A percentile compares a stretch with the other conserved stretches of the same genome.
Evolutionary conservation across 2,329 filamentous ascomycete genomes (phyloP).

Genomic region (Paradendryphiella salina): DNA sequence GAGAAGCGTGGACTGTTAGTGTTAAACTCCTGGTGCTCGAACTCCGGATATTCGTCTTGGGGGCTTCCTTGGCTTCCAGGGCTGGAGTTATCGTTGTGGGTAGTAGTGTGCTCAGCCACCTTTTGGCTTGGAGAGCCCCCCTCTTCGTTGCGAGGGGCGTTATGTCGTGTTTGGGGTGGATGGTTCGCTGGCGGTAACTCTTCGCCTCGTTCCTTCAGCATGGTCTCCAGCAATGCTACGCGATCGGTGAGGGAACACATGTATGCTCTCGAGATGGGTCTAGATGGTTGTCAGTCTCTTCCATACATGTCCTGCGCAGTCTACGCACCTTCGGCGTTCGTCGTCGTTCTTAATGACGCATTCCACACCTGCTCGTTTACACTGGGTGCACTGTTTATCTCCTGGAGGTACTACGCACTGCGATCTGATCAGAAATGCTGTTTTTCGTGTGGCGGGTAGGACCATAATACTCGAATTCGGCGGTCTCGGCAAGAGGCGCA

Average conservation of each 20-base stretch:
- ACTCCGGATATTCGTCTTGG: constrained; percentile 31
- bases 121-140: constrained; percentile 26
- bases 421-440: constrained; percentile 27
- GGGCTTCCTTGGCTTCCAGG: constrained; percentile 39
- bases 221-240: constrained; percentile 56
- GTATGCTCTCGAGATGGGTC: constrained; percentile 62
- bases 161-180: constrained; percentile 56
- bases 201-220: constrained; percentile 57
- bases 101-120: constrained; percentile 10
- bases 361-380: constrained; percentile 55
- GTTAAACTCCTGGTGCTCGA: constrained; percentile 32
- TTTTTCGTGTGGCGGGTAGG: background rate
- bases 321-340: constrained; percentile 55
- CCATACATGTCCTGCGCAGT: background rate
- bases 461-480: constrained; percentile 45
- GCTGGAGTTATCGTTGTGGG: constrained; percentile 34
- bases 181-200: constrained; percentile 57
- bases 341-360: constrained; percentile 63
- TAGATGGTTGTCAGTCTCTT: constrained; percentile 29
- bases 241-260: constrained; percentile 61
- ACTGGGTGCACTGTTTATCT: constrained; percentile 57
- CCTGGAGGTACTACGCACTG: constrained; percentile 60
- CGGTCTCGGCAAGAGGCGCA: constrained; percentile 58
- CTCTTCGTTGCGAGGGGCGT: constrained; percentile 40
- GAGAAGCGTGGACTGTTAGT: constrained; percentile 25